Evolutionary conservation across 106 monocot species (phyloP).

Genomic region (Dendrobium huoshanense): DNA sequence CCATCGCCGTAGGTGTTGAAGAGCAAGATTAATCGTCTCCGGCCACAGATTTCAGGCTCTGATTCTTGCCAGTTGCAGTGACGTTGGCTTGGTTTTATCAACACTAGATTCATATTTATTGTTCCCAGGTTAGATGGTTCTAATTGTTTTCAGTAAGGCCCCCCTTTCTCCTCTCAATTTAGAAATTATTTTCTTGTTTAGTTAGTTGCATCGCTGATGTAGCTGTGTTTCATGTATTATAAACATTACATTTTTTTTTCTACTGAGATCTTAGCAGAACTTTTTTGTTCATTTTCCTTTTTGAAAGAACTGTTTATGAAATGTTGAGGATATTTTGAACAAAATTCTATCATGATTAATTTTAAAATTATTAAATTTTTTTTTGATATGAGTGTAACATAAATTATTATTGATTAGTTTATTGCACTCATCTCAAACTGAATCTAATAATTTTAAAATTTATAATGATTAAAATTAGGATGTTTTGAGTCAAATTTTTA

Average conservation of each 20-base stretch:
- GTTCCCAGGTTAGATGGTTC: not conserved
- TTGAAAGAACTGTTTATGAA: not conserved
- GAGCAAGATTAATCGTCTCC: no score
- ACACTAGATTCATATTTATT: no score
- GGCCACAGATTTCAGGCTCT: not conserved
- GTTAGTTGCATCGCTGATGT: not conserved
- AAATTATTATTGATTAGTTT: no score
- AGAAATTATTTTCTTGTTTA: not conserved
- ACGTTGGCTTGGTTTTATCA: not conserved
- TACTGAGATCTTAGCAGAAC: not conserved
- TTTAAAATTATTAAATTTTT: no score
- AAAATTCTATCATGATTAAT: no score
- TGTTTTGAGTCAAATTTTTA: no score
- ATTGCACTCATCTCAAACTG: no score
- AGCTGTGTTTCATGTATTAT: not conserved
- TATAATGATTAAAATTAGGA: no score
- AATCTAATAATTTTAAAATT: no score
- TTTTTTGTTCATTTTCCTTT: not conserved
- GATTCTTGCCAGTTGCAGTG: not conserved
- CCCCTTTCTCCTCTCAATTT: not conserved
- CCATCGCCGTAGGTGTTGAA: not conserved
- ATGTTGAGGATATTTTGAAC: not conserved
- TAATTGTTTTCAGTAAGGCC: not conserved
- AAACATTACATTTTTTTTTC: not conserved
- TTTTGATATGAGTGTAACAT: no score